Evolutionary conservation across 2,329 filamentous ascomycete genomes (phyloP).

Genomic region (Myrmaecium sp.): DNA sequence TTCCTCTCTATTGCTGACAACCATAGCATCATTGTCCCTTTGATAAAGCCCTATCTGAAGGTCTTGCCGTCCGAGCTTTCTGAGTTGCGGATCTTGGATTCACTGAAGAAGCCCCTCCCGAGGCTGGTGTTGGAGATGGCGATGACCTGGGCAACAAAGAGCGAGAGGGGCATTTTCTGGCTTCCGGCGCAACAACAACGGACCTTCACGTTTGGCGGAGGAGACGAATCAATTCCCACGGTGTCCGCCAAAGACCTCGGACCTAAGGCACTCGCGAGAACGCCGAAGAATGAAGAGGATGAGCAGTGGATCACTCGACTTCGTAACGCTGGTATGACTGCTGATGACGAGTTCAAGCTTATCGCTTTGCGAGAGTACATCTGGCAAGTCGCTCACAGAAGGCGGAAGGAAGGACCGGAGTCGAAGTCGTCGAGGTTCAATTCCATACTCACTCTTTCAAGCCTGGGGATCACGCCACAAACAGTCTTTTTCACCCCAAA

Average conservation of each 20-base stretch:
- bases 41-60: conserved; percentile 70
- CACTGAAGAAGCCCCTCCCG: conserved; percentile 65
- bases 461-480: conserved; percentile 62
- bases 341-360: conserved; percentile 81
- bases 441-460: conserved; percentile 56
- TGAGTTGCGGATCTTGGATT: conserved; percentile 60
- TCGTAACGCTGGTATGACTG: conserved; percentile 62
- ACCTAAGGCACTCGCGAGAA: conserved; percentile 41
- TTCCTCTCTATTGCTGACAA: conserved; percentile 67
- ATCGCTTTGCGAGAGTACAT: conserved; percentile 79
- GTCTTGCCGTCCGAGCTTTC: conserved; percentile 51
- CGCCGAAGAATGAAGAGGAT: conserved; percentile 75
- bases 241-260: conserved; percentile 41
- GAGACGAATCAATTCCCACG: conserved; percentile 34
- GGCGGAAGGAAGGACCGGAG: conserved; percentile 35
- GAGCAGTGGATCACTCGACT: conserved; percentile 82
- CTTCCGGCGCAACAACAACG: conserved; percentile 54
- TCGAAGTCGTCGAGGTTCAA: conserved; percentile 35
- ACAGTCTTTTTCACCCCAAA: conserved; percentile 86
- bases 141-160: conserved; percentile 67
- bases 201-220: conserved; percentile 48
- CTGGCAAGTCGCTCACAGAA: conserved; percentile 65
- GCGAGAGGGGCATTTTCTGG: conserved; percentile 78
- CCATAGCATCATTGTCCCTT: conserved; percentile 65
- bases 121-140: conserved; percentile 72